Evolutionary conservation across 371 early-diverging fungal species (phyloP), one percentile per base, ranked within the genome.

Genomic region (Rhizopus microsporus): DNA sequence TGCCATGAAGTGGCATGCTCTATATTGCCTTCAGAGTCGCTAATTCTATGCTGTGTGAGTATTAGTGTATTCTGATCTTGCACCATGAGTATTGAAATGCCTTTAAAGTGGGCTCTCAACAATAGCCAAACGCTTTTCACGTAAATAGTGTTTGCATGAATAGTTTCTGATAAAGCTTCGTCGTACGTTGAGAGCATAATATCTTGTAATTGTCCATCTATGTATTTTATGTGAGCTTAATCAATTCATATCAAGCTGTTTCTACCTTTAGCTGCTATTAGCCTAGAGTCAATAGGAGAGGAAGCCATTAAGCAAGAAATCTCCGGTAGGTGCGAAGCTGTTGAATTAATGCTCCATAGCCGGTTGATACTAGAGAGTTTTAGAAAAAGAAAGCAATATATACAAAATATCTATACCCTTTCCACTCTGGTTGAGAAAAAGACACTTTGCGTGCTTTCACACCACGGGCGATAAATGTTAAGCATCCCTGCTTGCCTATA

Each of bases 381-480:
- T 7, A 35, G 6, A 12, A 45, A 35, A 44, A 52, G 8, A 59
- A 13, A 38, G 23, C 15, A 16, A 52, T 9, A 7, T 39, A 57
- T 7, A 50, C 7, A 4, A 54, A n/a, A 17, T 35, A 3, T 7
- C 46, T 51, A 37, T 66, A 75, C 76, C 76, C 72, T 12, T 61
- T 44, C 71, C 77, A 73, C 12, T 57, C 53, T 33, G 55, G 37
- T 34, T 52, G 33, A 0, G 56, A 55, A 23, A 63, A 63, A 9
- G 57, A 48, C 7, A 69, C 39, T 5, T 50, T 43, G 7, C 39
- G 38, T 1, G 67, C 38, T n/a, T 63, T 58, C 23, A 68, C 53
- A 10, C 69, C 78, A 39, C 61, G 55, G 2, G 63, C 53, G 15
- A 75, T 57, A 2, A 63, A 48, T 13, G 58, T 48, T n/a, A 78